These are phyloP conservation scores for Meredithiella fracta DNA, from an alignment of 2,329 filamentous ascomycete species.

Conservation along the genomic window DNA sequence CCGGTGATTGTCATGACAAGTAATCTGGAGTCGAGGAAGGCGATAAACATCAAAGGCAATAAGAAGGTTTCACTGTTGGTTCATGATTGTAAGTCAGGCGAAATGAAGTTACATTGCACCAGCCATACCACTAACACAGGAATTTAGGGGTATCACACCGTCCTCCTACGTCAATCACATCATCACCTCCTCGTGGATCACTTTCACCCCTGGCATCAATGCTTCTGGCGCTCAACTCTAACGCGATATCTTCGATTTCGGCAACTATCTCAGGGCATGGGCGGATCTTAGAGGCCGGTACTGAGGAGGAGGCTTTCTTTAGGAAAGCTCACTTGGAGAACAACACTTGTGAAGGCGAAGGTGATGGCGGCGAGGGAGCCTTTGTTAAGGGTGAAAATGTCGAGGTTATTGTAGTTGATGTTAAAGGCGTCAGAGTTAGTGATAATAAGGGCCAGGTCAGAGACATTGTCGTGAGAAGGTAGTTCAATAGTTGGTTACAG, in stretches of 20 bases:
- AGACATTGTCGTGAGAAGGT: slow-evolving; percentile 28
- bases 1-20: slow-evolving; percentile 94
- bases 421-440: slow-evolving; percentile 71
- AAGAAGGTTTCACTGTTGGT: slow-evolving; percentile 85
- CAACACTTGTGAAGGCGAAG: slow-evolving; percentile 55
- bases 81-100: slow-evolving; percentile 52
- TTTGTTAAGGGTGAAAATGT: slow-evolving; percentile 73
- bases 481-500: too few species aligned
- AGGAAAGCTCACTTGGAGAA: slow-evolving; percentile 73
- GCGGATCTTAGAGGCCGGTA: slow-evolving; percentile 51
- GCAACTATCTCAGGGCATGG: slow-evolving; percentile 89
- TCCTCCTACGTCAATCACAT: slow-evolving; percentile 52
- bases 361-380: slow-evolving; percentile 41
- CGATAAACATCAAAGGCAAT: slow-evolving; percentile 65
- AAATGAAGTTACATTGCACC: slow-evolving; percentile 7
- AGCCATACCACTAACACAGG: neutral
- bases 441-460: slow-evolving; percentile 91
- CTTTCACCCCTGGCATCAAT: slow-evolving; percentile 66
- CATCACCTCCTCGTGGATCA: slow-evolving; percentile 46
- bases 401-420: slow-evolving; percentile 69
- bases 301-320: slow-evolving; percentile 72
- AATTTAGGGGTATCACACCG: slow-evolving; percentile 82
- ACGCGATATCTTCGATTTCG: slow-evolving; percentile 71
- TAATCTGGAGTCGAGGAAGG: slow-evolving; percentile 62
- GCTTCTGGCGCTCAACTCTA: slow-evolving; percentile 80